These are phyloP conservation scores for Astragalus membranaceus DNA, from an alignment of 306 rosid genomes.

Conservation along the genomic window DNA sequence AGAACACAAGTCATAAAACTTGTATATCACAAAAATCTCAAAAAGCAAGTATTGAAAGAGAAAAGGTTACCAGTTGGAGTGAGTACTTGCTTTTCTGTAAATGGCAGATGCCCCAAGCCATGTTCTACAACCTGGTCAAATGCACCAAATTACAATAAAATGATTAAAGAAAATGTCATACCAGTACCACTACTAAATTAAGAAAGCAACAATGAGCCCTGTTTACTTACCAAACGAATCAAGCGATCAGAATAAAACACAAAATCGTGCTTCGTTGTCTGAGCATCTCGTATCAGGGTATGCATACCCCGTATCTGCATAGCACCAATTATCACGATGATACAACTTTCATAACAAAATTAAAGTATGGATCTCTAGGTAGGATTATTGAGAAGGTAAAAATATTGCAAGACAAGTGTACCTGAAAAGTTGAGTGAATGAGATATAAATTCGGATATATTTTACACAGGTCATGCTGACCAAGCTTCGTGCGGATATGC, in stretches of 20 bases:
- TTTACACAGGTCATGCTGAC: slow-evolving; percentile 99
- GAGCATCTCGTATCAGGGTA: slow-evolving; percentile 92
- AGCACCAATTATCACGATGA: slow-evolving; percentile 5
- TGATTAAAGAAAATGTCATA: slow-evolving; percentile 3
- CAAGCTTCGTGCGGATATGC: slow-evolving; percentile 96
- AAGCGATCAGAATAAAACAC: slow-evolving; percentile 88
- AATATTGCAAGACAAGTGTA: slow-evolving; percentile 11
- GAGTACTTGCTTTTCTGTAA: slow-evolving; percentile 89
- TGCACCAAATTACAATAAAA: slow-evolving; percentile 18
- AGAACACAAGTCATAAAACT: neutral
- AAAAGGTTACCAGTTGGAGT: slow-evolving; percentile 86
- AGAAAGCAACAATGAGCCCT: slow-evolving; percentile 16
- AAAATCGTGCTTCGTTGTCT: slow-evolving; percentile 96
- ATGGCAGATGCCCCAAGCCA: slow-evolving; percentile 97
- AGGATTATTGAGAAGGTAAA: neutral
- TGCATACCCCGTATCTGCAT: slow-evolving; percentile 98
- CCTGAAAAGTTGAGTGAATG: slow-evolving; percentile 97
- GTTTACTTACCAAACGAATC: slow-evolving; percentile 79
- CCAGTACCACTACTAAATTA: neutral
- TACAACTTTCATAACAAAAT: neutral
- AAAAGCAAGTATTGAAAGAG: slow-evolving; percentile 2
- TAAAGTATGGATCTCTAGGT: slow-evolving; percentile 1
- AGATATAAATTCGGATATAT: slow-evolving; percentile 91
- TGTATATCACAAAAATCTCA: neutral
- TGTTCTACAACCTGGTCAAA: slow-evolving; percentile 90